A percentile compares a stretch with the other conserved stretches of the same genome.
phyloP scores from a whole-genome alignment of 2,329 filamentous ascomycete species.

The Cyphellophora attinorum region DNA sequence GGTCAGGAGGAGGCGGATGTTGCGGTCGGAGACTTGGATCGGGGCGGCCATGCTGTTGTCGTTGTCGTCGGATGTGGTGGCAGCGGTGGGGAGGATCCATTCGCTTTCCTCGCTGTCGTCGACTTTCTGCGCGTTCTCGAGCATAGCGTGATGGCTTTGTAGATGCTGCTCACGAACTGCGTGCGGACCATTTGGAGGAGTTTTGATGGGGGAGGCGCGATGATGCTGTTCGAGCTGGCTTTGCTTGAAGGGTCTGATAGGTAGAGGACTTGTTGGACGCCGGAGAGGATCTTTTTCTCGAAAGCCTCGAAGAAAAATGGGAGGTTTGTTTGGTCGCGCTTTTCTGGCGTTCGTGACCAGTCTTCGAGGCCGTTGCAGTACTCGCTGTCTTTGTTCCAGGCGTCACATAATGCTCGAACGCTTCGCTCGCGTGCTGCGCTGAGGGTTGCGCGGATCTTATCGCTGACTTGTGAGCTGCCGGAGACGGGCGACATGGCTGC shows the following conservation, averaged over 20 bases:
- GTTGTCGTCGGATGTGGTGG: constrained; percentile 19
- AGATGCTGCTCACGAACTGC: constrained; percentile 87
- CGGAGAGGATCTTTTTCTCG: constrained; percentile 68
- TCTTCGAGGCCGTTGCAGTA: constrained; percentile 88
- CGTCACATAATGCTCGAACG: constrained; percentile 72
- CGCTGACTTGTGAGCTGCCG: constrained; percentile 47
- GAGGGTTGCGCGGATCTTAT: constrained; percentile 67
- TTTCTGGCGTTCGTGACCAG: constrained; percentile 76
- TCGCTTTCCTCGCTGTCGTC: constrained; percentile 51
- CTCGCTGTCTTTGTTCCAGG: constrained; percentile 90
- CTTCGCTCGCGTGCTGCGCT: constrained; percentile 73
- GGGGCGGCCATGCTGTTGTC: constrained; percentile 9
- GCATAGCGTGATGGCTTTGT: constrained; percentile 90
- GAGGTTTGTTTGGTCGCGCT: constrained; percentile 83
- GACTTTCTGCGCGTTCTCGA: constrained; percentile 84
- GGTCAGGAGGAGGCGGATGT: constrained; percentile 86
- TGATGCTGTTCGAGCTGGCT: constrained; percentile 63
- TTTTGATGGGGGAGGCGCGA: constrained; percentile 77
- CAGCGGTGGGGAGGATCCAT: constrained; percentile 38
- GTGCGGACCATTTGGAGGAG: constrained; percentile 81
- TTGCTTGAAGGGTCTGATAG: constrained; percentile 76
- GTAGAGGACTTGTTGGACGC: constrained; percentile 93
- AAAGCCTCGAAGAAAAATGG: constrained; percentile 77
- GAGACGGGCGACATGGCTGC: constrained; percentile 62
- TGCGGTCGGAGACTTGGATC: constrained; percentile 54